Evolutionary conservation across 2,329 filamentous ascomycete genomes (phyloP).

Genomic region (Penicillium crustosum): DNA sequence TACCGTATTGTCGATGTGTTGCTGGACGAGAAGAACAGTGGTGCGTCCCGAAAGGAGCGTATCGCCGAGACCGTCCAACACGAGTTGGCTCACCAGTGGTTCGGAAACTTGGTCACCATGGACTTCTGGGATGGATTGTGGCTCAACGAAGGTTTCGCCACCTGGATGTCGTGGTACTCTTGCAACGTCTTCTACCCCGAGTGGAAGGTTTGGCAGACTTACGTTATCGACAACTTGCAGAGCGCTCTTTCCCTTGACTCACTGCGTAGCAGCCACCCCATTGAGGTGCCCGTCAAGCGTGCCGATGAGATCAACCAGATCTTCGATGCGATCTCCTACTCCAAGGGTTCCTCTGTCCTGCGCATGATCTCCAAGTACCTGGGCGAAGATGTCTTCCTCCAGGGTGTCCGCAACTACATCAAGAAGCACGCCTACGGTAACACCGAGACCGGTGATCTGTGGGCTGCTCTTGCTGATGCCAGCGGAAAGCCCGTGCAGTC

Average conservation of each 20-base stretch:
- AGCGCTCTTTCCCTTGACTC: constrained; percentile 85
- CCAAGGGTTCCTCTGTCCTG: constrained; percentile 91
- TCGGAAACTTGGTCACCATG: constrained; percentile 96
- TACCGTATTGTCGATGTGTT: constrained; percentile 91
- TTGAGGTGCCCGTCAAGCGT: constrained; percentile 92
- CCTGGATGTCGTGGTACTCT: constrained; percentile 91
- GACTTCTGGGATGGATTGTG: constrained; percentile 98
- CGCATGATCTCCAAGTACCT: constrained; percentile 97
- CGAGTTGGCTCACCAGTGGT: constrained; percentile 97
- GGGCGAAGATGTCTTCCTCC: constrained; percentile 88
- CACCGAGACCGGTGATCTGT: constrained; percentile 86
- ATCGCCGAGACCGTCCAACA: constrained; percentile 96
- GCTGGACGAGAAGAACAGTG: constrained; percentile 86
- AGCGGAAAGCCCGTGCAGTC: constrained; percentile 88
- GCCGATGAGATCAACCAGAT: constrained; percentile 98
- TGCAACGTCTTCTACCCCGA: constrained; percentile 95
- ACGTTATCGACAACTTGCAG: constrained; percentile 89
- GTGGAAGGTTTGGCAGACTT: constrained; percentile 97
- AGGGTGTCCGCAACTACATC: constrained; percentile 85
- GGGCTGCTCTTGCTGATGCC: constrained; percentile 81
- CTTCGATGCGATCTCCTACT: constrained; percentile 96
- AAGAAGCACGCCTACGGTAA: constrained; percentile 98
- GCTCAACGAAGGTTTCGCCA: constrained; percentile 92
- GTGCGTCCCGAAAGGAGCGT: constrained; percentile 84
- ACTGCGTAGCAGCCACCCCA: constrained; percentile 89